phyloP scores from a whole-genome alignment of 805 yeast species.

The Saccharomycopsis malanga region DNA sequence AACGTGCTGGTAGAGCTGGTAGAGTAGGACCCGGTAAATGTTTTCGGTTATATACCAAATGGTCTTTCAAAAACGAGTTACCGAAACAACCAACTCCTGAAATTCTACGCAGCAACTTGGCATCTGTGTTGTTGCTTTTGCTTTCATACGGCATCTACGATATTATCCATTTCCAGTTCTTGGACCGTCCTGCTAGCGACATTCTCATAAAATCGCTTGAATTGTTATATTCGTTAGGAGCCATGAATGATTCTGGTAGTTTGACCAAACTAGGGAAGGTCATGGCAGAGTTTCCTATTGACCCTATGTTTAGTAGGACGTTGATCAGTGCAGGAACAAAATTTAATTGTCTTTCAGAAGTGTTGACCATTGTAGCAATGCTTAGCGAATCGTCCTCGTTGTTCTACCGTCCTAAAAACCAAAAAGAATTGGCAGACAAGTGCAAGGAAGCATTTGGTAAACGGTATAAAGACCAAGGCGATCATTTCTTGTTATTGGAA shows the following conservation, averaged over 20 bases:
- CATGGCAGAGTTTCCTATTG: slow-evolving; percentile 91
- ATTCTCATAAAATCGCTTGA: slow-evolving; percentile 71
- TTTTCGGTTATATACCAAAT: slow-evolving; percentile 78
- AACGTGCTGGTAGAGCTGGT: slow-evolving; percentile 97
- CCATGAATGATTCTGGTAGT: slow-evolving; percentile 71
- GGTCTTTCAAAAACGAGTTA: slow-evolving; percentile 72
- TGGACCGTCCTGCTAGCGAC: slow-evolving; percentile 81
- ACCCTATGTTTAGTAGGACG: slow-evolving; percentile 80
- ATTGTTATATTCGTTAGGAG: slow-evolving; percentile 79
- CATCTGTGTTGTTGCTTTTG: slow-evolving; percentile 67
- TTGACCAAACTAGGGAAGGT: slow-evolving; percentile 70
- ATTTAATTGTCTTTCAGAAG: slow-evolving; percentile 55
- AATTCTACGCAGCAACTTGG: slow-evolving; percentile 75
- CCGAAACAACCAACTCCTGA: slow-evolving; percentile 83
- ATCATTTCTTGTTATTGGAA: slow-evolving; percentile 69
- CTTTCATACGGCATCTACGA: slow-evolving; percentile 83
- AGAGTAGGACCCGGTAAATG: slow-evolving; percentile 97
- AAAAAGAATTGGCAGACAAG: slow-evolving; percentile 57
- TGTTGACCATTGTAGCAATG: slow-evolving; percentile 75
- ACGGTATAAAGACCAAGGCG: slow-evolving; percentile 46
- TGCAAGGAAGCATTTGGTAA: slow-evolving; percentile 49
- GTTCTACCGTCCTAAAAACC: slow-evolving; percentile 64
- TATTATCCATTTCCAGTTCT: slow-evolving; percentile 73
- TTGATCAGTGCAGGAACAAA: slow-evolving; percentile 44
- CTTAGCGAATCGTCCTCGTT: slow-evolving; percentile 69